Evolutionary conservation across 1,139 yeast species (phyloP).

Genomic region (Pichia sp.): DNA sequence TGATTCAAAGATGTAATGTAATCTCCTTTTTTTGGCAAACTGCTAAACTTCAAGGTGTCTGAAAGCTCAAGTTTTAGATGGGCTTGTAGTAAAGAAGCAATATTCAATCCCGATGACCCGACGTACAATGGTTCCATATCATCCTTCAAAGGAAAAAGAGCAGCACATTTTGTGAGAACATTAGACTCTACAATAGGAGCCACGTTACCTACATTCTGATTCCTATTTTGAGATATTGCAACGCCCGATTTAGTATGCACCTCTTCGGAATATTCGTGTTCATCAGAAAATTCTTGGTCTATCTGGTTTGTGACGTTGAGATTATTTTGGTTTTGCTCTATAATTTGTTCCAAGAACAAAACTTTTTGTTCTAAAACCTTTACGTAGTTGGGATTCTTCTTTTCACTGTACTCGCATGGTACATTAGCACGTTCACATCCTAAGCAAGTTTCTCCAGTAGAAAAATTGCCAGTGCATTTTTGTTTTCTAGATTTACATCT

Average conservation of each 20-base stretch:
- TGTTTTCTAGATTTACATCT: constrained; percentile 20
- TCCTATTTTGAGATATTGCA: too few species aligned
- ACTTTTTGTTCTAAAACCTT: constrained; percentile 13
- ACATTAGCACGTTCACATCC: constrained; percentile 14
- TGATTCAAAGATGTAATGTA: not conserved
- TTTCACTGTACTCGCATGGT: constrained; percentile 12
- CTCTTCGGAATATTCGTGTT: too few species aligned
- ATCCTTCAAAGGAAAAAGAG: constrained; percentile 17
- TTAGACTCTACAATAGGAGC: not conserved
- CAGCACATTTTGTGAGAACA: constrained; percentile 18
- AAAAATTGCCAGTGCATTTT: constrained; percentile 19
- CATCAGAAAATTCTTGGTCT: too few species aligned
- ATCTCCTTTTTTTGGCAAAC: not conserved
- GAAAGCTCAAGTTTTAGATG: constrained; percentile 8
- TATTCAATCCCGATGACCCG: constrained; percentile 18
- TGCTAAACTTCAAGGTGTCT: not conserved
- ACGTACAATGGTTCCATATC: constrained; percentile 20
- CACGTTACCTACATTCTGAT: too few species aligned
- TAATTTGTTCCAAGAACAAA: constrained; percentile 2
- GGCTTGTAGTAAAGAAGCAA: constrained; percentile 17
- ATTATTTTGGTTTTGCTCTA: not conserved
- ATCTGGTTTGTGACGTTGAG: too few species aligned
- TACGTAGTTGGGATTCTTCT: constrained; percentile 14
- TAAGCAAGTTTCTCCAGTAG: constrained; percentile 8
- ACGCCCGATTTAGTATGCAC: too few species aligned